A percentile compares a stretch with the other conserved stretches of the same genome.
These are phyloP conservation scores for Suhomyces kunorum DNA, from an alignment of 1,139 yeast genomes.

Conservation along the genomic window DNA sequence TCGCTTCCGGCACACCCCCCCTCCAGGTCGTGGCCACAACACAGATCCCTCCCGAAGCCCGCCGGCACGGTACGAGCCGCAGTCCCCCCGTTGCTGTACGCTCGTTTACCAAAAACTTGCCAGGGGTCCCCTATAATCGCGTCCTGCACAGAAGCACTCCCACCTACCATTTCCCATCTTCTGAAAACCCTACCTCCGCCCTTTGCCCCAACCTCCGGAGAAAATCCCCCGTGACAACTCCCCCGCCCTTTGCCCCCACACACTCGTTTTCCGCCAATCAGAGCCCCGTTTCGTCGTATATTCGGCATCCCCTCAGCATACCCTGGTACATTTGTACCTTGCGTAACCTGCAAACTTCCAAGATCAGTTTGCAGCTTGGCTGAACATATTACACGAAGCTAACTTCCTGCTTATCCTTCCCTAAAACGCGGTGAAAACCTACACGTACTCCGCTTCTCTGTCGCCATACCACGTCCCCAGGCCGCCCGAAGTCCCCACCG, in stretches of 20 bases:
- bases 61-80: too few species aligned
- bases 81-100: too few species aligned
- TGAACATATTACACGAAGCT: conserved; percentile 7
- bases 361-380: conserved; percentile 12
- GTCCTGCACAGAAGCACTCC: background rate
- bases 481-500: background rate
- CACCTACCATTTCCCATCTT: too few species aligned
- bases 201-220: background rate
- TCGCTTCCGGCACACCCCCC: background rate
- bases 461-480: background rate
- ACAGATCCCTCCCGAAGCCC: too few species aligned
- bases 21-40: background rate
- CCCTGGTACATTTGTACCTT: background rate
- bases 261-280: background rate
- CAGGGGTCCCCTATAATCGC: too few species aligned
- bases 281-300: background rate
- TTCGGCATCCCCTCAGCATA: background rate
- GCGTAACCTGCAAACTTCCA: conserved; percentile 8
- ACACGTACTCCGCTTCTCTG: too few species aligned
- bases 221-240: background rate
- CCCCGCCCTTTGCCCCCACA: background rate
- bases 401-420: background rate
- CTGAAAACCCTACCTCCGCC: too few species aligned
- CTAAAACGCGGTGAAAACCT: too few species aligned
- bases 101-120: too few species aligned